A percentile compares a stretch with the other conserved stretches of the same genome.
Evolutionary conservation across 192 early-diverging fungal genomes (phyloP).

Genomic region (Coemansia sp.): DNA sequence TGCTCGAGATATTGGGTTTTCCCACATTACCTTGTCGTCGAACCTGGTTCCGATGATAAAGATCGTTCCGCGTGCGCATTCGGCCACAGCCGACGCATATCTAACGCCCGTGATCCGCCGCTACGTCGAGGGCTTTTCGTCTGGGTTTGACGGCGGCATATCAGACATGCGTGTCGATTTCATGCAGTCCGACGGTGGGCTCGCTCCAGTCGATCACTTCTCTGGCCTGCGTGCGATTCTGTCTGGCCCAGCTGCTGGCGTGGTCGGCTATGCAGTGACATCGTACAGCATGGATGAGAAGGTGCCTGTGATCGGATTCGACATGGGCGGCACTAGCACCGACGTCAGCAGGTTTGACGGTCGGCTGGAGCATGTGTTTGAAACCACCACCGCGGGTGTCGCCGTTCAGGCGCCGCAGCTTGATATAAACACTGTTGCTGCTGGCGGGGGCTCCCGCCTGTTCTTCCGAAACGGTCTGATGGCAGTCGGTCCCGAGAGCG

Average conservation of each 20-base stretch:
- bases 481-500: constrained; percentile 90
- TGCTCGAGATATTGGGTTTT: constrained; percentile 75
- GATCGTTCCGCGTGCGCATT: constrained; percentile 89
- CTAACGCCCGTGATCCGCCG: constrained; percentile 87
- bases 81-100: constrained; percentile 90
- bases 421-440: constrained; percentile 95
- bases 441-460: constrained; percentile 91
- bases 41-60: constrained; percentile 90
- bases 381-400: constrained; percentile 88
- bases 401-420: constrained; percentile 95
- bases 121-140: constrained; percentile 83
- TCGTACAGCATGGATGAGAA: constrained; percentile 32
- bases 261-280: constrained; percentile 80
- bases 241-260: constrained; percentile 94
- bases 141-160: constrained; percentile 74
- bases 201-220: constrained; percentile 83
- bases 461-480: constrained; percentile 94
- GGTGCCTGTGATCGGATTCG: constrained; percentile 88
- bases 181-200: constrained; percentile 97
- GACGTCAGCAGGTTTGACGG: constrained; percentile 94
- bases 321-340: constrained; percentile 92
- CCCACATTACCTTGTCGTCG: constrained; percentile 82
- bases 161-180: constrained; percentile 78
- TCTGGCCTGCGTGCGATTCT: constrained; percentile 87
- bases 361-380: constrained; percentile 89